Evolutionary conservation across 2,329 filamentous ascomycete genomes (phyloP).

Genomic region (Xylariaceae sp.): DNA sequence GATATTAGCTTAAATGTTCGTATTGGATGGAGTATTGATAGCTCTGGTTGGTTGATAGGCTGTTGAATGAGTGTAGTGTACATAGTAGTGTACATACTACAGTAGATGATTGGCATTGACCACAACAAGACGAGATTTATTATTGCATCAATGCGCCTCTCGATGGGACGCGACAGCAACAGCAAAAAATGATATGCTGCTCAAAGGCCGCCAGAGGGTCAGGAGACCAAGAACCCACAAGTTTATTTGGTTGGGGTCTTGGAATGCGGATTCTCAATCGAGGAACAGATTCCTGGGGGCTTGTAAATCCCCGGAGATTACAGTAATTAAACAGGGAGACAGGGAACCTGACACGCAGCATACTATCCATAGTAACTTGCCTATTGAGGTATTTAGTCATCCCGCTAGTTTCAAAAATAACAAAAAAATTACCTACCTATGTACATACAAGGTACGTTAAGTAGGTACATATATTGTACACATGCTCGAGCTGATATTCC

Average conservation of each 20-base stretch:
- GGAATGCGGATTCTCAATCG: no score
- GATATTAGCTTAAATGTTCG: no score
- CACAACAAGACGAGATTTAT: not conserved
- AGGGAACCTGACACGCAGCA: constrained; percentile 25
- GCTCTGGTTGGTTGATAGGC: no score
- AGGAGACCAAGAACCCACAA: not conserved
- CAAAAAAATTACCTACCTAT: no score
- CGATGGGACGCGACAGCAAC: not conserved
- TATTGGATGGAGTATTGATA: no score
- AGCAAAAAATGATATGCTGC: not conserved
- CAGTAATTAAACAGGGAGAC: constrained; percentile 32
- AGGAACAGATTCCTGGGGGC: constrained; percentile 11
- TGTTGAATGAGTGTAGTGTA: no score
- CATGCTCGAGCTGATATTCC: no score
- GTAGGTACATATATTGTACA: no score
- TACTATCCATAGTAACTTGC: constrained; percentile 15
- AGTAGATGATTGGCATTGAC: not conserved
- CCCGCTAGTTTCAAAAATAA: no score
- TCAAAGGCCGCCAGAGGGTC: not conserved
- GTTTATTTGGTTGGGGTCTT: no score
- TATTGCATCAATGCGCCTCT: not conserved
- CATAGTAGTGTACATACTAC: no score
- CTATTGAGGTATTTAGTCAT: not conserved
- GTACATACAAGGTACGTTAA: no score
- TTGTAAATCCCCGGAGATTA: constrained; percentile 33